phyloP scores from a whole-genome alignment of 306 rosid species.

The Hylodesmum podocarpum region DNA sequence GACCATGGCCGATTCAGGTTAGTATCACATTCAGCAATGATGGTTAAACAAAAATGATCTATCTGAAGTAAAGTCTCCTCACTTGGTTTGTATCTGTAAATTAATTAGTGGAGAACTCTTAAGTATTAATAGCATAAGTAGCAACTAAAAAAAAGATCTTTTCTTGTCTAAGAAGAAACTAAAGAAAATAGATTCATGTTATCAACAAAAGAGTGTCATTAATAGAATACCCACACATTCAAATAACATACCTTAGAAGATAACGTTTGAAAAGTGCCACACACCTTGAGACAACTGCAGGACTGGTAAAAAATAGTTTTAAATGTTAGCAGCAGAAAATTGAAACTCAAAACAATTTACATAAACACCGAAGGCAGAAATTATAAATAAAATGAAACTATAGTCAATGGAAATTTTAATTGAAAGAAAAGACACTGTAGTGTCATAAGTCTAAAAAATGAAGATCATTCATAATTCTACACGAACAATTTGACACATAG shows the following conservation, averaged over 20 bases:
- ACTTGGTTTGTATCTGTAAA: slow-evolving; percentile 77
- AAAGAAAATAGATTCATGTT: not conserved
- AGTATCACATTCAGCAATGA: slow-evolving; percentile 66
- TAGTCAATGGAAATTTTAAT: not conserved
- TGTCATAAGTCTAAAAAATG: not conserved
- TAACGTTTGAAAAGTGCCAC: slow-evolving; percentile 86
- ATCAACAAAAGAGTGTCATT: not conserved
- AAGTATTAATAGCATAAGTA: slow-evolving; percentile 5
- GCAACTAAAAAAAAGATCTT: slow-evolving; percentile 1
- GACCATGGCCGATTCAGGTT: slow-evolving; percentile 57
- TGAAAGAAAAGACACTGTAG: not conserved
- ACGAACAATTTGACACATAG: slow-evolving; percentile 7
- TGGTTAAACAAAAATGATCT: slow-evolving; percentile 83
- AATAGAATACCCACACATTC: slow-evolving; percentile 10
- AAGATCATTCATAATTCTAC: not conserved
- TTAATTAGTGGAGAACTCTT: slow-evolving; percentile 23
- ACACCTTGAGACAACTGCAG: slow-evolving; percentile 89
- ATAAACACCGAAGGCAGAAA: slow-evolving; percentile 20
- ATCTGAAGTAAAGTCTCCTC: slow-evolving; percentile 82
- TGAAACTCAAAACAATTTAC: not conserved
- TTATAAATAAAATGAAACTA: slow-evolving; percentile 13
- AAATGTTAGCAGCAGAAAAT: slow-evolving; percentile 32
- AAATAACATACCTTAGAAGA: slow-evolving; percentile 69
- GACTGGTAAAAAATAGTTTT: slow-evolving; percentile 60
- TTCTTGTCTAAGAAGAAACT: slow-evolving; percentile 5